Conservation (phyloP, 1,139 yeast species). For the Magnusiomyces fungicola region DNA sequence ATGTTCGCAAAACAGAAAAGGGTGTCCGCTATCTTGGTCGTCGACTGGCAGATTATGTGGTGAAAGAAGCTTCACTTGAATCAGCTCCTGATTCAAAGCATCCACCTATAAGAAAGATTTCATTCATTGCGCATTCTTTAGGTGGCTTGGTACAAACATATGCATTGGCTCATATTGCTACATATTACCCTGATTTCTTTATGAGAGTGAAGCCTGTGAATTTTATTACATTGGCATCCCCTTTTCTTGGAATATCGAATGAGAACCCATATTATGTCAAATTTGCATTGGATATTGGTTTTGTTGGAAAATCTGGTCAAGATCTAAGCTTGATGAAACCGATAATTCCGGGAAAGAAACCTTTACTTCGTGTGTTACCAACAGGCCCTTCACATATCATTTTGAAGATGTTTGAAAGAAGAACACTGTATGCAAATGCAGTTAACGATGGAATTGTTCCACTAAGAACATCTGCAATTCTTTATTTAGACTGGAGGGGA, state of each 20-base stretch:
- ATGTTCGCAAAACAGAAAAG: conserved; percentile 82
- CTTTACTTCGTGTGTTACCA: conserved; percentile 67
- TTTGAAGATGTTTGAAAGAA: conserved; percentile 51
- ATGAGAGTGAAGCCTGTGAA: conserved; percentile 61
- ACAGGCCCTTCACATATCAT: conserved; percentile 72
- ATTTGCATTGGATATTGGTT: conserved; percentile 76
- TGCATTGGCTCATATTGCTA: conserved; percentile 75
- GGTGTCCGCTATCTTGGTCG: conserved; percentile 85
- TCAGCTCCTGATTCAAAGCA: conserved; percentile 12
- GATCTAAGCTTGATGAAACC: conserved; percentile 65
- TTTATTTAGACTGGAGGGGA: conserved; percentile 71
- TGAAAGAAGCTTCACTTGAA: conserved; percentile 46
- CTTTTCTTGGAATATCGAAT: conserved; percentile 73
- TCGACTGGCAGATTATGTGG: conserved; percentile 68
- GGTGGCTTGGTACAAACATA: conserved; percentile 91
- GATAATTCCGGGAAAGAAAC: conserved; percentile 36
- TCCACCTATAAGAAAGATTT: conserved; percentile 48
- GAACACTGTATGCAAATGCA: conserved; percentile 75
- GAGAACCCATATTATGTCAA: conserved; percentile 88
- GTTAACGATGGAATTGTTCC: conserved; percentile 94
- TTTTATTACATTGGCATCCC: conserved; percentile 80
- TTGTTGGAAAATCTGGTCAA: conserved; percentile 90
- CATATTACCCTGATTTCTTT: conserved; percentile 69
- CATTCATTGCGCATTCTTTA: conserved; percentile 86
- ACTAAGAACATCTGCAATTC: conserved; percentile 71